A percentile compares a stretch with the other conserved stretches of the same genome.
Conservation (phyloP, 2,329 filamentous ascomycete genomes). For the Cladosporium cucumerinum region DNA sequence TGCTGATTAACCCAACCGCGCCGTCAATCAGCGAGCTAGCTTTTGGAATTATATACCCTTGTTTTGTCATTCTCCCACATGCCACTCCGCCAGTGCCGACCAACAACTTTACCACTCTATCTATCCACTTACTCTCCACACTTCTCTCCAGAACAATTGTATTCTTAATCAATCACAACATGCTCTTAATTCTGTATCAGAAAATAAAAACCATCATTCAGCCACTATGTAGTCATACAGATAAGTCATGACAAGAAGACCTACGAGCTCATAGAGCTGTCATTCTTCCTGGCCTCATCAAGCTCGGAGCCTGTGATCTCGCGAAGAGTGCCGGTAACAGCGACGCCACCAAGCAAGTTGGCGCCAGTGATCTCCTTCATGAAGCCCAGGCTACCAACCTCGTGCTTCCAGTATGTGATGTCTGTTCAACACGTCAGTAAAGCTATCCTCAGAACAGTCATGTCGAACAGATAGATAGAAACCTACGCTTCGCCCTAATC, state of each 20-base stretch:
- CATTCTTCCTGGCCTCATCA: constrained; percentile 28
- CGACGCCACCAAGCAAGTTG: constrained; percentile 33
- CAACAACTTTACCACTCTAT: neutral
- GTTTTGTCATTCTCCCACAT: too few species aligned
- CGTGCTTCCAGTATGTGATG: constrained; percentile 36
- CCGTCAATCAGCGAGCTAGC: constrained; percentile 16
- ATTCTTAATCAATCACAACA: neutral
- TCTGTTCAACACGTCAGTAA: constrained; percentile 24
- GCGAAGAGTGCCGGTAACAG: constrained; percentile 33
- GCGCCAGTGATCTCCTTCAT: constrained; percentile 34
- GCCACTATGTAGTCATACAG: constrained; percentile 6
- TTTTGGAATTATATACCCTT: constrained; percentile 15
- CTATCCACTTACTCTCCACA: neutral
- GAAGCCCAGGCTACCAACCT: constrained; percentile 27
- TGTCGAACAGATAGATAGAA: too few species aligned
- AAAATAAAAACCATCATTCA: neutral
- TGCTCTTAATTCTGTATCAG: neutral
- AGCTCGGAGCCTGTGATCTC: constrained; percentile 35
- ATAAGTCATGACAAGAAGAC: neutral
- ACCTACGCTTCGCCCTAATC: constrained; percentile 34
- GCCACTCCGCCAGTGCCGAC: too few species aligned
- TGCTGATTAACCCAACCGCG: constrained; percentile 33
- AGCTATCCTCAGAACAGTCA: neutral
- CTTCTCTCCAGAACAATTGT: neutral
- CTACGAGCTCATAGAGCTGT: constrained; percentile 27